Evolutionary conservation across 306 rosid species (phyloP).

Genomic region (Clitoria ternatea): DNA sequence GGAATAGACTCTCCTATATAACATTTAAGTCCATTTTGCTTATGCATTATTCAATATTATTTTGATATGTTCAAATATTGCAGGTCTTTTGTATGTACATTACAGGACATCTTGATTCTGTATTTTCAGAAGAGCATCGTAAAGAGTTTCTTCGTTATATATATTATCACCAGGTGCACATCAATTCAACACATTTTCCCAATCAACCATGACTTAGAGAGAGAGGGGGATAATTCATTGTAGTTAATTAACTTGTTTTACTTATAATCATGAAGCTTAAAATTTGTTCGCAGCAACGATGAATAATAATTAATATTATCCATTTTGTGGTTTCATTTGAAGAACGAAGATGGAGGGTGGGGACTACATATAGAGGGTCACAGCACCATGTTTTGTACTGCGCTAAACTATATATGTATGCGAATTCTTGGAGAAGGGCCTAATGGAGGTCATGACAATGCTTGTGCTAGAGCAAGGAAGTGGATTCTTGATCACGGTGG

Average conservation of each 20-base stretch:
- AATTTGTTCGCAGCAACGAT: neutral
- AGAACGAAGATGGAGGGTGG: conserved; percentile 56
- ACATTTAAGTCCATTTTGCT: neutral
- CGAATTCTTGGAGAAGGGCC: conserved; percentile 1
- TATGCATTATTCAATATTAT: neutral
- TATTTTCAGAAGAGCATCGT: conserved; percentile 35
- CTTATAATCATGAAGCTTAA: neutral
- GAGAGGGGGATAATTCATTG: no score
- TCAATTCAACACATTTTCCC: no score
- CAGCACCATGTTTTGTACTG: neutral
- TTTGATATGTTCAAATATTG: neutral
- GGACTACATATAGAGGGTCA: neutral
- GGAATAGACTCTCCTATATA: neutral
- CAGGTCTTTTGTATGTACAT: conserved; percentile 51
- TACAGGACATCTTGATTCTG: conserved; percentile 42
- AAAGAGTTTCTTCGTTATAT: conserved; percentile 58
- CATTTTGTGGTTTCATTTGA: neutral
- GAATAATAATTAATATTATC: neutral
- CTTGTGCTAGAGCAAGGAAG: conserved; percentile 49
- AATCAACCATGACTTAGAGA: no score
- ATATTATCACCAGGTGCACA: conserved; percentile 49
- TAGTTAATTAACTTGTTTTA: no score
- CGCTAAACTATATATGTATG: neutral
- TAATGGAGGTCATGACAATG: conserved; percentile 23
- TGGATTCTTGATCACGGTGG: conserved; percentile 70